These are phyloP conservation scores for Panicum virgatum DNA, from an alignment of 202 grass and related monocot species.

Conservation along the genomic window DNA sequence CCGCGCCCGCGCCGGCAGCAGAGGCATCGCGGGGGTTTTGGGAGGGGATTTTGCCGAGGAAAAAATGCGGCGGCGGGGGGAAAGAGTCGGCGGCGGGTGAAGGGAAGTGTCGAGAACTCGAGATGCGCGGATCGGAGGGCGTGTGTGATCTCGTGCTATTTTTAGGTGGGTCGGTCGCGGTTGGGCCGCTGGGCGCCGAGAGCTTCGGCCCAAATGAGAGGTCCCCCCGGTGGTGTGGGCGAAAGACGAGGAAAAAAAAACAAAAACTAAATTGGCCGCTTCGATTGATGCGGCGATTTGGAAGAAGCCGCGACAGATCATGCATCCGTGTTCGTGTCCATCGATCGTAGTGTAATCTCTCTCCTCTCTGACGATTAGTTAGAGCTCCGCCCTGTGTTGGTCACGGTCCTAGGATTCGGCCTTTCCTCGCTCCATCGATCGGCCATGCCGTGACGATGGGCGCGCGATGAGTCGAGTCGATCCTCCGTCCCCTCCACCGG, in stretches of 20 bases:
- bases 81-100: neutral
- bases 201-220: slow-evolving; percentile 1
- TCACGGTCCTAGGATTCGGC: neutral
- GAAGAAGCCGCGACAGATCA: neutral
- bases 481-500: neutral
- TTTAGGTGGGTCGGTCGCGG: slow-evolving; percentile 1
- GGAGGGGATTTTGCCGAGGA: neutral
- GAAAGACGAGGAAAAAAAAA: neutral
- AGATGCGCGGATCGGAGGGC: too few relatives aligned
- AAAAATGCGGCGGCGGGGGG: neutral
- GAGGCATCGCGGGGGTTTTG: slow-evolving; percentile 29
- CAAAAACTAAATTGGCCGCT: neutral
- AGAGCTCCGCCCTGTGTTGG: too few relatives aligned
- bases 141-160: neutral
- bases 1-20: neutral
- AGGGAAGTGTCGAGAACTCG: too few relatives aligned
- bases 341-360: neutral
- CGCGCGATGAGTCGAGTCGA: neutral
- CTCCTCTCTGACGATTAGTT: too few relatives aligned
- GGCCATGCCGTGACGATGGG: slow-evolving; percentile 1
- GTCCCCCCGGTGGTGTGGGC: neutral
- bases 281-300: neutral
- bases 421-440: too few relatives aligned
- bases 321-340: too few relatives aligned
- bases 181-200: neutral